phyloP scores from a whole-genome alignment of 2,329 filamentous ascomycete species.

The Ophiostoma australiae region DNA sequence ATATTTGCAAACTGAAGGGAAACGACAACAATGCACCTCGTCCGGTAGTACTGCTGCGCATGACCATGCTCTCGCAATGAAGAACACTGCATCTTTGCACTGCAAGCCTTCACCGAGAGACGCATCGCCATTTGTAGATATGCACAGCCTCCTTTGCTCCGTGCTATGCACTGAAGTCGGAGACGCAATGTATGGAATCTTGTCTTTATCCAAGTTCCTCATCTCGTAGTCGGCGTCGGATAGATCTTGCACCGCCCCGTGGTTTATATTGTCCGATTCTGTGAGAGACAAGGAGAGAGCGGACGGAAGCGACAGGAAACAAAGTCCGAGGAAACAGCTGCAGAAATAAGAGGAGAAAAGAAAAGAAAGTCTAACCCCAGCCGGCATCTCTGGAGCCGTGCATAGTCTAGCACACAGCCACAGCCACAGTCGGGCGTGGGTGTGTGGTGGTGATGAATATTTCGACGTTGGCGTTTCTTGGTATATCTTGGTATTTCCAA shows the following conservation, averaged over 20 bases:
- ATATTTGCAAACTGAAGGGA: not conserved
- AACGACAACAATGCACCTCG: not conserved
- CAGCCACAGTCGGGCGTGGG: not conserved
- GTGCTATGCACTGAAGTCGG: not conserved
- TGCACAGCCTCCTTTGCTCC: not conserved
- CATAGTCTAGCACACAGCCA: not conserved
- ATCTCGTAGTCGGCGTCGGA: not conserved
- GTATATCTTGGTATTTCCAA: not conserved
- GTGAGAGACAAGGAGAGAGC: not conserved
- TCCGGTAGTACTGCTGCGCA: not conserved
- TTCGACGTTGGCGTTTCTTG: not conserved
- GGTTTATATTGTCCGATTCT: not conserved
- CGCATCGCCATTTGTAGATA: not conserved
- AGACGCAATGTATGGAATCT: not conserved
- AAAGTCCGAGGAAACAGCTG: not conserved
- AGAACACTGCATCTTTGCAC: not conserved
- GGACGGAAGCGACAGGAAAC: not conserved
- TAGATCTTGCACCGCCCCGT: slow-evolving; percentile 1
- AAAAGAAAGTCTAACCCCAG: not conserved
- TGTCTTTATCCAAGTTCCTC: not conserved
- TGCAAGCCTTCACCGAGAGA: not conserved
- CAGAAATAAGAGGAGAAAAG: not conserved
- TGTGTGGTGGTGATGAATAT: not conserved
- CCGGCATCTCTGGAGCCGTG: slow-evolving; percentile 2
- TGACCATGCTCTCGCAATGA: no score